Percentiles rank a stretch among this genome's conserved stretches.
Evolutionary conservation across 2,329 filamentous ascomycete species (phyloP).

Genomic region (Aspergillus udagawae): DNA sequence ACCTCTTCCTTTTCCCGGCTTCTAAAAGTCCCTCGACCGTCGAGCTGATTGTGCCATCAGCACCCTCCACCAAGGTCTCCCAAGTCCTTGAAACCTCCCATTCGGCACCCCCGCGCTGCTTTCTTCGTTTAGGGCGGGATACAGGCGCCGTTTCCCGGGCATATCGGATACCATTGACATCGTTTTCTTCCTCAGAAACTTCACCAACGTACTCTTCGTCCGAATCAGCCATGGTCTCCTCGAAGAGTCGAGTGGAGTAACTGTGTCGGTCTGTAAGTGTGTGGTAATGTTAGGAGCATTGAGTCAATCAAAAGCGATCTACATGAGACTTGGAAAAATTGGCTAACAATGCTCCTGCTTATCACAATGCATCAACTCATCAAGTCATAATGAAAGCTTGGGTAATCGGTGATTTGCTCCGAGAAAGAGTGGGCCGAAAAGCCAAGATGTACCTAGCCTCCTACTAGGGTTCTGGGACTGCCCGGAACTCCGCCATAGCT

Average conservation of each 20-base stretch:
- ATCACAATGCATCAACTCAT: too few relatives aligned
- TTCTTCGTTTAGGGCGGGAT: constrained; percentile 34
- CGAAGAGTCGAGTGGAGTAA: neutral
- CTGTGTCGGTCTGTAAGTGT: neutral
- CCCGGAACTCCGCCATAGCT: too few relatives aligned
- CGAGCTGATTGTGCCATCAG: constrained; percentile 71
- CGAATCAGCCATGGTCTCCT: constrained; percentile 41
- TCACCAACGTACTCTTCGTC: constrained; percentile 52
- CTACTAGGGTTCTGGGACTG: too few relatives aligned
- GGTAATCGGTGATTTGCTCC: too few relatives aligned
- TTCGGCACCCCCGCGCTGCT: constrained; percentile 37
- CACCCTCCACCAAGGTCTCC: constrained; percentile 72
- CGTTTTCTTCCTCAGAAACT: constrained; percentile 44
- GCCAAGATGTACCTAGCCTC: too few relatives aligned
- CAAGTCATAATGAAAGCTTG: too few relatives aligned
- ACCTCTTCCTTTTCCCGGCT: constrained; percentile 74
- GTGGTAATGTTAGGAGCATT: neutral
- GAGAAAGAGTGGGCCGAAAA: too few relatives aligned
- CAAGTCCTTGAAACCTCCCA: constrained; percentile 50
- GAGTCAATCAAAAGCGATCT: neutral
- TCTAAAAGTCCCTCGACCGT: constrained; percentile 71
- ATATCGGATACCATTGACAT: constrained; percentile 26
- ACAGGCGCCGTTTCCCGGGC: constrained; percentile 24
- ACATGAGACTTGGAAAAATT: too few relatives aligned
- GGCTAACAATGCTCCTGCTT: too few relatives aligned